Conservation (phyloP, 176 grass and related monocot species). For the Typha latifolia region DNA sequence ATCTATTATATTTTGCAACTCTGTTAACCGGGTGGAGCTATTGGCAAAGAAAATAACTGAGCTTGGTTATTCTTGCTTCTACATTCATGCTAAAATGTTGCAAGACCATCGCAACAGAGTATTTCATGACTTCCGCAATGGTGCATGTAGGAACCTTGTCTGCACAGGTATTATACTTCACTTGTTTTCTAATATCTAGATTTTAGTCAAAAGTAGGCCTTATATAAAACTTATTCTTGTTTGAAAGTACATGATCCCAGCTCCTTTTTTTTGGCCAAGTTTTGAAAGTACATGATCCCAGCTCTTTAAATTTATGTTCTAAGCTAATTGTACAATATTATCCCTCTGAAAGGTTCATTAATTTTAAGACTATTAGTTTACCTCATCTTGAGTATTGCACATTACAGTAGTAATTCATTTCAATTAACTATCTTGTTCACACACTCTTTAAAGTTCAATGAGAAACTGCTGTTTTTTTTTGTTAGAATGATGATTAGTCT, state of each 20-base stretch:
- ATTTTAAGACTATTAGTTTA: too few species aligned
- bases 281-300: too few species aligned
- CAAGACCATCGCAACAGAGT: constrained; percentile 93
- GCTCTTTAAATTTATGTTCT: too few species aligned
- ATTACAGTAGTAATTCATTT: too few species aligned
- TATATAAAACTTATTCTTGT: too few species aligned
- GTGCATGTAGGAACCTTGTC: constrained; percentile 92
- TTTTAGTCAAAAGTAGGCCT: background rate
- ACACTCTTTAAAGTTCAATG: too few species aligned
- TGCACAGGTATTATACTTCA: constrained; percentile 52
- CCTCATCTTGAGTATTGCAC: too few species aligned
- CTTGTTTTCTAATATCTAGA: background rate
- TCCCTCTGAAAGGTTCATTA: too few species aligned
- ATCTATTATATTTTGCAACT: constrained; percentile 96
- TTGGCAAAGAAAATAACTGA: constrained; percentile 96
- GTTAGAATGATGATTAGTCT: background rate
- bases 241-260: too few species aligned
- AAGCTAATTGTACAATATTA: too few species aligned
- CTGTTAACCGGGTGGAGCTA: constrained; percentile 89
- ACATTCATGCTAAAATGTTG: constrained; percentile 98
- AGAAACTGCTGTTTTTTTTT: background rate
- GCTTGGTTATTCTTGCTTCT: constrained; percentile 92
- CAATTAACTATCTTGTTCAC: too few species aligned
- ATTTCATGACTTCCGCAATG: constrained; percentile 95
- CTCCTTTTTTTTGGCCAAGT: too few species aligned